Evolutionary conservation across 768 basidiomycete species (phyloP).

Genomic region (Lactifluus pinguis): DNA sequence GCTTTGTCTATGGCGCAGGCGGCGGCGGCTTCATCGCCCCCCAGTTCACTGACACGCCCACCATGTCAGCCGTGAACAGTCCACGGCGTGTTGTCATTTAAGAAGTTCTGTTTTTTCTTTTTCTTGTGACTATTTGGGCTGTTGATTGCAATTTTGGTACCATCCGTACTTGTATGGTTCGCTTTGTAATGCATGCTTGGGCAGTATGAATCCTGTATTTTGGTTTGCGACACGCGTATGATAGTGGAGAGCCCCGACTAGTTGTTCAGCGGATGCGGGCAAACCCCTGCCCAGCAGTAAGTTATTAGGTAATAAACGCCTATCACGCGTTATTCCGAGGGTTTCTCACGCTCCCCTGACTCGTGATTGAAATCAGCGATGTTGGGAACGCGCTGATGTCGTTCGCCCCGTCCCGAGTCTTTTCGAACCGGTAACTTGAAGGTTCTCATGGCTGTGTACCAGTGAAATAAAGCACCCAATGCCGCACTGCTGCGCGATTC

Average conservation of each 20-base stretch:
- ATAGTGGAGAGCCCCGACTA: too few relatives aligned
- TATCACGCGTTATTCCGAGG: too few relatives aligned
- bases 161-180: not conserved
- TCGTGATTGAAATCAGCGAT: not conserved
- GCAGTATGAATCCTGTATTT: not conserved
- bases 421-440: too few relatives aligned
- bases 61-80: constrained; percentile 46
- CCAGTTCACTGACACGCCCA: constrained; percentile 48
- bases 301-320: too few relatives aligned
- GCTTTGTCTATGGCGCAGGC: constrained; percentile 77
- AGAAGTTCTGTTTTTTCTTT: not conserved
- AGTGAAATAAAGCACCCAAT: too few relatives aligned
- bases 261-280: too few relatives aligned
- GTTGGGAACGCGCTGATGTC: not conserved
- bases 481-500: too few relatives aligned
- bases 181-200: constrained; percentile 9
- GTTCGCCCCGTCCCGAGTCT: too few relatives aligned
- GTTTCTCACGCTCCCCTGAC: too few relatives aligned
- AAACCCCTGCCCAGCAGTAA: too few relatives aligned
- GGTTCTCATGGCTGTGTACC: too few relatives aligned
- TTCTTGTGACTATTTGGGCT: not conserved
- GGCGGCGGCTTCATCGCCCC: constrained; percentile 82
- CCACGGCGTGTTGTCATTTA: constrained; percentile 24
- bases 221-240: not conserved
- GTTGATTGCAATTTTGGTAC: not conserved